Base-by-base conservation (phyloP, 495 filamentous ascomycete genomes). In the Bombardia bombarda region DNA sequence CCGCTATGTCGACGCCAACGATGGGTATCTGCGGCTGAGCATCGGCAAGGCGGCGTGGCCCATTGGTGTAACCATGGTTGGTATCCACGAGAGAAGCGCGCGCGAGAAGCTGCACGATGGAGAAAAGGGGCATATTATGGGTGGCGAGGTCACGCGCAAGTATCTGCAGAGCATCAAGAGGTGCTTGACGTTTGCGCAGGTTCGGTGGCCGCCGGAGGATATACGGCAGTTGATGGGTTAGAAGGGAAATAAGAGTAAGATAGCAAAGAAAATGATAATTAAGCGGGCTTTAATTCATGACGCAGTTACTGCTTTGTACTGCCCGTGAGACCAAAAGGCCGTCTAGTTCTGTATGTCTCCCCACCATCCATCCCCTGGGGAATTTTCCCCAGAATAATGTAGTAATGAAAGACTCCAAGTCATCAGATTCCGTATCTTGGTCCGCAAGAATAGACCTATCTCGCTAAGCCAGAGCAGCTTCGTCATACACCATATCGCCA, bases 11-110 rank as follows among this genome's bases (percentile, higher is more conserved):
- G 87, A 95, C 65, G 92, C 92, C 17, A 97, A 96, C 56, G 90
- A 98, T 58, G 87, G 87, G 1, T 98, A 97, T 60, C 63, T 98
- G 38, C 72, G 86, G 25, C 65, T 97, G 43, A 94, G 87, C 63
- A 98, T 98, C 61, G 92, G 92, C 41, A 98, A 98, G 74, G 93
- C 92, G 63, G 92, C 92, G 18, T 98, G 92, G 92, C 92, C 92
- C 21, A 98, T 98, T 60, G 92, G 92, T 66, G 92, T 98, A 22
- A 98, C 92, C 53, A 96, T 97, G 92, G 92, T 98, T 49, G 92
- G 92, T 72, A 98, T 98, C 56, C 92, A 98, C 77, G 92, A 97
- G 68, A 80, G 92, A 47, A 87, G 81, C 34, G 90, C 92, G 5
- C 77, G 92, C 28, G 92, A 98, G 66, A 97, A 97, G 67, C 70